Evolutionary conservation across 805 yeast genomes (phyloP).

Genomic region (Kazachstania viticola): DNA sequence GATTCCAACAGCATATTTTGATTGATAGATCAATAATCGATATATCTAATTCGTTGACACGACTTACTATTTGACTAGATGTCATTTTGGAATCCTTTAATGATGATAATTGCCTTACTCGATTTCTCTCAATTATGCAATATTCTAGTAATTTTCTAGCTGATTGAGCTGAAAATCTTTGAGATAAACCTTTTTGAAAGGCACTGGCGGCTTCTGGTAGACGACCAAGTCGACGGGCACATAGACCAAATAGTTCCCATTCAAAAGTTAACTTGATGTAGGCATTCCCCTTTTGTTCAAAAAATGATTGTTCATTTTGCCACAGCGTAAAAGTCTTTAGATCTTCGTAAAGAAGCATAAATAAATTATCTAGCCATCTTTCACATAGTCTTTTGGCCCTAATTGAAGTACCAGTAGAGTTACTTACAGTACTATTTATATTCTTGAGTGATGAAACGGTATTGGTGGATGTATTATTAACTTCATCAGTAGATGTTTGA

Average conservation of each 20-base stretch:
- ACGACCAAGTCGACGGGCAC: slow-evolving; percentile 79
- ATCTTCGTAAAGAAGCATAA: slow-evolving; percentile 62
- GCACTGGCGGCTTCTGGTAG: slow-evolving; percentile 80
- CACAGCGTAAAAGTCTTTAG: slow-evolving; percentile 77
- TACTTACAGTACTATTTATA: not conserved
- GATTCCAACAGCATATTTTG: slow-evolving; percentile 90
- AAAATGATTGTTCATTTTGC: slow-evolving; percentile 85
- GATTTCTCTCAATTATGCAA: slow-evolving; percentile 40
- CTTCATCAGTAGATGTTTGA: slow-evolving; percentile 20
- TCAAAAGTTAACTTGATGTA: slow-evolving; percentile 71
- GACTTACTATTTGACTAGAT: slow-evolving; percentile 25
- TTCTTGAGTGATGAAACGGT: slow-evolving; percentile 3
- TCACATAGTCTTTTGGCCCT: slow-evolving; percentile 60
- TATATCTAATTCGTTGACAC: slow-evolving; percentile 31
- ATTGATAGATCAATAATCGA: slow-evolving; percentile 58
- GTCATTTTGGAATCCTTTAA: slow-evolving; percentile 16
- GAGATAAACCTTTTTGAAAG: slow-evolving; percentile 56
- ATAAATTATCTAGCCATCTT: slow-evolving; percentile 67
- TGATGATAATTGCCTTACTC: slow-evolving; percentile 14
- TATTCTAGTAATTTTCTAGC: slow-evolving; percentile 62
- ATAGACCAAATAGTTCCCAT: slow-evolving; percentile 85
- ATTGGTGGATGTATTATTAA: slow-evolving; percentile 3
- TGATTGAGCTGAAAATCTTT: slow-evolving; percentile 72
- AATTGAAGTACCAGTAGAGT: slow-evolving; percentile 22
- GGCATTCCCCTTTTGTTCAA: slow-evolving; percentile 75